phyloP scores from a whole-genome alignment of 1,139 yeast species.

The Hansenula lynferdii region DNA sequence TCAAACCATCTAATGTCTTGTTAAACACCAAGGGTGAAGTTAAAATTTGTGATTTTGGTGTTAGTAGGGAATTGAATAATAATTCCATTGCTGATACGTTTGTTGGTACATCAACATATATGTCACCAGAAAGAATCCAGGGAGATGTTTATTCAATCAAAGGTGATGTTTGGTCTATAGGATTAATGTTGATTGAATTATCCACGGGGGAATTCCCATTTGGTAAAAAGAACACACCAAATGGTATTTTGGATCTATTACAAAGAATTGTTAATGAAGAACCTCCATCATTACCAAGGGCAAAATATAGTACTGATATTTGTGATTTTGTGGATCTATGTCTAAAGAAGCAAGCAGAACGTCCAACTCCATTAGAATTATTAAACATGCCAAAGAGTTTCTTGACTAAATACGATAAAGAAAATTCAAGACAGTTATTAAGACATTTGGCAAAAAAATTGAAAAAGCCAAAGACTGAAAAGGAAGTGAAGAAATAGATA shows the following conservation, averaged over 20 bases:
- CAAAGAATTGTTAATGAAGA: constrained; percentile 93
- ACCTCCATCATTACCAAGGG: constrained; percentile 65
- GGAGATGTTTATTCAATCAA: constrained; percentile 90
- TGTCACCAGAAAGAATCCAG: constrained; percentile 97
- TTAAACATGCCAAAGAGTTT: constrained; percentile 27
- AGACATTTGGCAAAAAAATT: constrained; percentile 23
- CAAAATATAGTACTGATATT: constrained; percentile 34
- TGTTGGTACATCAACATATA: constrained; percentile 95
- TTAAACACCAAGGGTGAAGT: constrained; percentile 77
- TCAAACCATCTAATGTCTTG: constrained; percentile 85
- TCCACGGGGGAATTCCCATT: constrained; percentile 78
- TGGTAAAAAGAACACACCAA: constrained; percentile 58
- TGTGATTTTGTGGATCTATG: constrained; percentile 63
- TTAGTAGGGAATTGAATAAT: constrained; percentile 82
- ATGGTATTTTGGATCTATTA: constrained; percentile 82
- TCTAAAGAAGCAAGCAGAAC: constrained; percentile 54
- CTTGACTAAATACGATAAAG: constrained; percentile 19
- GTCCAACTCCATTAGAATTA: constrained; percentile 60
- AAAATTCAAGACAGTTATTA: constrained; percentile 20
- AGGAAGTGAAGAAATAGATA: neutral
- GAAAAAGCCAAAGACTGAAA: constrained; percentile 3
- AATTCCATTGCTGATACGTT: constrained; percentile 88
- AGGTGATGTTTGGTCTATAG: constrained; percentile 96
- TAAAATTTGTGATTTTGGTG: constrained; percentile 92
- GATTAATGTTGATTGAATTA: constrained; percentile 81